A percentile compares a stretch with the other conserved stretches of the same genome.
These are phyloP conservation scores for Epithele typhae DNA, from an alignment of 768 basidiomycete genomes.

Conservation along the genomic window DNA sequence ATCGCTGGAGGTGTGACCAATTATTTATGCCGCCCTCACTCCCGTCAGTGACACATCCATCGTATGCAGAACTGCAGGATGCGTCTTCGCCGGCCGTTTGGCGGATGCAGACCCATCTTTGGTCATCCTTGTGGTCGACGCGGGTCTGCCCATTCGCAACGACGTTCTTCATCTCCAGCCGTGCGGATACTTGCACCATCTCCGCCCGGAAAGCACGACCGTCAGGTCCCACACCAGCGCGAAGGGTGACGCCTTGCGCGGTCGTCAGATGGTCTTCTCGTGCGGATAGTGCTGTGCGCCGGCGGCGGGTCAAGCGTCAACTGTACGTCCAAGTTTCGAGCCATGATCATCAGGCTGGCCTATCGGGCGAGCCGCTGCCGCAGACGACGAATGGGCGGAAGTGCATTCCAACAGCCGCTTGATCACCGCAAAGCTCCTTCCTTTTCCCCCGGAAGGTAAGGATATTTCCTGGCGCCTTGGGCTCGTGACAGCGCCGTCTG, in stretches of 20 bases:
- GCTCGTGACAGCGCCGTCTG: no score
- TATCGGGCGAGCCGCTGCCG: constrained; percentile 56
- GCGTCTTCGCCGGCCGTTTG: constrained; percentile 51
- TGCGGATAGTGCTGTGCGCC: constrained; percentile 44
- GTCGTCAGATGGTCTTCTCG: constrained; percentile 39
- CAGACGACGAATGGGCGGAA: constrained; percentile 61
- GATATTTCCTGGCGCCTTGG: no score
- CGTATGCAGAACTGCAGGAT: constrained; percentile 45
- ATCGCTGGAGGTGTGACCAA: constrained; percentile 28
- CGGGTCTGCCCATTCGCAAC: constrained; percentile 47
- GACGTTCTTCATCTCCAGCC: constrained; percentile 46
- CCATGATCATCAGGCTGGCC: constrained; percentile 55
- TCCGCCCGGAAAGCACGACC: constrained; percentile 34
- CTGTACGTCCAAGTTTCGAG: constrained; percentile 37
- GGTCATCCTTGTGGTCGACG: constrained; percentile 57
- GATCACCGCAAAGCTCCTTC: constrained; percentile 55
- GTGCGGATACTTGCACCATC: constrained; percentile 40
- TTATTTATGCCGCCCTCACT: not conserved
- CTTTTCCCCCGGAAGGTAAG: constrained; percentile 53
- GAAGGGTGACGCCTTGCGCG: constrained; percentile 38
- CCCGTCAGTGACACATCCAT: no score
- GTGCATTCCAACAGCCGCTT: constrained; percentile 53
- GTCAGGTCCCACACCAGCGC: constrained; percentile 37
- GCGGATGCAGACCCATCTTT: constrained; percentile 45
- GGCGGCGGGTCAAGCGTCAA: constrained; percentile 64